Evolutionary conservation across 805 yeast species (phyloP), one percentile per base, ranked within the genome.

Genomic region (Yamadazyma olivae): DNA sequence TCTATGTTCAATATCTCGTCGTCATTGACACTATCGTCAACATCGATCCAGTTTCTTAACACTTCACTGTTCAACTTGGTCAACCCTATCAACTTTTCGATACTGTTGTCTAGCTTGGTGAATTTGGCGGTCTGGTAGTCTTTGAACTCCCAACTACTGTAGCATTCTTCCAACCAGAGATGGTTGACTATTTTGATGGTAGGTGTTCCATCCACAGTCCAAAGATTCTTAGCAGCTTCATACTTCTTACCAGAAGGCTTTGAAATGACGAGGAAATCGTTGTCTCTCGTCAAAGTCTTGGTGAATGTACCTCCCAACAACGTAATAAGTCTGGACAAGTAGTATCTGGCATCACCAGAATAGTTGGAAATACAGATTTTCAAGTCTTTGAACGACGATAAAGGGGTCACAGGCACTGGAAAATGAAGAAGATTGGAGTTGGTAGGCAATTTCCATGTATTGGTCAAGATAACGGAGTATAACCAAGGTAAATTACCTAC

Each of bases 161-260:
- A 91, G 27, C 88, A 74, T 36, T 85, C 90, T 51, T 91, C 98
- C 10, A 91, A 59, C 99, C 99, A 91, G 10, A 81, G 52, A 57
- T 88, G 96, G 51, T 84, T 89, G 1, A 86, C 80, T 2, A 83
- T 66, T 20, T 70, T 69, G 16, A 86, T 54, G 5, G 41, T 39
- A 0, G 56, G 59, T 5, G 45, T 31, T 0, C 53, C 54, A 23
- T 48, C 35, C 7, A 36, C 61, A 3, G 57, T 46, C 96, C 96
- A 89, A 42, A 71, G 70, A 5, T 41, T 36, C 23, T 65, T 53
- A 0, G 93, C 95, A 13, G 89, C 87, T 8, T 71, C 74, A 50
- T 75, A 87, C 59, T 91, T 91, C 38, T 72, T 75, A 2, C 99
- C 97, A 12, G 53, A 54, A 0, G 83, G 71, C 22, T 69, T 70